phyloP scores from a whole-genome alignment of 2,329 filamentous ascomycete species.

The Epicoccum sorghinum region DNA sequence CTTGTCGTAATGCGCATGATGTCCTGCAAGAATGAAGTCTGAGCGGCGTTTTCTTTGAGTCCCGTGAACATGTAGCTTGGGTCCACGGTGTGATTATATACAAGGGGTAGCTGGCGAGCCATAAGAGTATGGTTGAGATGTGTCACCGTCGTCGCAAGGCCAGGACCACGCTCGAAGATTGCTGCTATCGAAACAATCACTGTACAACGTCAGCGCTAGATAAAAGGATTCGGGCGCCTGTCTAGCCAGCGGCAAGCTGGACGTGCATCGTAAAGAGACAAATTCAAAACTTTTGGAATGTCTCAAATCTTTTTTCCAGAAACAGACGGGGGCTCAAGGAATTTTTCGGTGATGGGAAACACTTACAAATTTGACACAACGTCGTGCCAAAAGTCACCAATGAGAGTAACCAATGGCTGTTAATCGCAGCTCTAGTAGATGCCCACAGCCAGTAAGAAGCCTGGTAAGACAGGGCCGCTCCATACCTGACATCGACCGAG shows the following conservation, averaged over 20 bases:
- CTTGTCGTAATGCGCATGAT: not conserved
- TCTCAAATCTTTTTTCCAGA: no score
- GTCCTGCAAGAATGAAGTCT: not conserved
- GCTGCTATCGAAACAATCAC: slow-evolving; percentile 14
- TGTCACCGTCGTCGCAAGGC: not conserved
- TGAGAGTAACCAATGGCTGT: not conserved
- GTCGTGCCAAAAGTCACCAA: slow-evolving; percentile 11
- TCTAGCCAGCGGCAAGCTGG: no score
- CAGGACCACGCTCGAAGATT: slow-evolving; percentile 6
- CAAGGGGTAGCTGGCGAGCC: not conserved
- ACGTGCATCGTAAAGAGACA: no score
- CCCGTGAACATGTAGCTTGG: not conserved
- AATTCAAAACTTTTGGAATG: no score
- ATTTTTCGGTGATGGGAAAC: not conserved
- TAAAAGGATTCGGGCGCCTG: not conserved
- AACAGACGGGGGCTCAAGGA: no score
- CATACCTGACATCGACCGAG: slow-evolving; percentile 5
- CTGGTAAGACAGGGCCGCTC: slow-evolving; percentile 24
- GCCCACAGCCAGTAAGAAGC: slow-evolving; percentile 28
- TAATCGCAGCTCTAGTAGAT: slow-evolving; percentile 7
- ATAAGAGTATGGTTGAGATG: not conserved
- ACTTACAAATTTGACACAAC: slow-evolving; percentile 10
- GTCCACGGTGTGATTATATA: not conserved
- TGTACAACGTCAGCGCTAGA: not conserved
- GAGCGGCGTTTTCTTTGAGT: no score